These are phyloP conservation scores for Cutaneotrichosporon curvatum DNA, from an alignment of 1,284 basidiomycete species.

Conservation along the genomic window DNA sequence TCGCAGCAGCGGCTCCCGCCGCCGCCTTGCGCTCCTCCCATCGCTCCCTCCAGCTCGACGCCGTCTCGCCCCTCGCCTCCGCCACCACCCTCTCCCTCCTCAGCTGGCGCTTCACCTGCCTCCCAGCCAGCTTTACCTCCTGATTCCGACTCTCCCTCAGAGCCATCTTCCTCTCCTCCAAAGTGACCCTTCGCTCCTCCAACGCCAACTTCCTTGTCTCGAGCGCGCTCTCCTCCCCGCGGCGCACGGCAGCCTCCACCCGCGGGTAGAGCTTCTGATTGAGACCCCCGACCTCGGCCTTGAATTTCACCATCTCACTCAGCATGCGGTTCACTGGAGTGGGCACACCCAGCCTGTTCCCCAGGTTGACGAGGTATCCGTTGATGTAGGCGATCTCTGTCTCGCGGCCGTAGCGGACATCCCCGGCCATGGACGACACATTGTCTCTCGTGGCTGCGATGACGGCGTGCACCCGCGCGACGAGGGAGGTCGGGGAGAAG, in stretches of 20 bases:
- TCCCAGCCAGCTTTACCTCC: conserved; percentile 4
- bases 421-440: conserved; percentile 69
- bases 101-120: conserved; percentile 4
- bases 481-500: conserved; percentile 32
- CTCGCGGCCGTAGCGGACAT: conserved; percentile 54
- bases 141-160: conserved; percentile 6
- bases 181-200: conserved; percentile 8
- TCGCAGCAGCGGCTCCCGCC: background rate
- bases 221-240: background rate
- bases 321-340: conserved; percentile 61
- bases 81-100: background rate
- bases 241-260: background rate
- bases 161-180: conserved; percentile 8
- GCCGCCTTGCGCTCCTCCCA: background rate
- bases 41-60: background rate
- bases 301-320: conserved; percentile 56
- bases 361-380: conserved; percentile 70
- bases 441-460: conserved; percentile 57
- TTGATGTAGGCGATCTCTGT: conserved; percentile 83
- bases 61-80: background rate
- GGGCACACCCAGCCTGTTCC: conserved; percentile 55
- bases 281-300: conserved; percentile 32
- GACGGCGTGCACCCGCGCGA: conserved; percentile 54
- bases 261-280: conserved; percentile 1
- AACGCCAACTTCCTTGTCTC: conserved; percentile 1